phyloP scores from a whole-genome alignment of 192 early-diverging fungal species.

The Linnemannia exigua region DNA sequence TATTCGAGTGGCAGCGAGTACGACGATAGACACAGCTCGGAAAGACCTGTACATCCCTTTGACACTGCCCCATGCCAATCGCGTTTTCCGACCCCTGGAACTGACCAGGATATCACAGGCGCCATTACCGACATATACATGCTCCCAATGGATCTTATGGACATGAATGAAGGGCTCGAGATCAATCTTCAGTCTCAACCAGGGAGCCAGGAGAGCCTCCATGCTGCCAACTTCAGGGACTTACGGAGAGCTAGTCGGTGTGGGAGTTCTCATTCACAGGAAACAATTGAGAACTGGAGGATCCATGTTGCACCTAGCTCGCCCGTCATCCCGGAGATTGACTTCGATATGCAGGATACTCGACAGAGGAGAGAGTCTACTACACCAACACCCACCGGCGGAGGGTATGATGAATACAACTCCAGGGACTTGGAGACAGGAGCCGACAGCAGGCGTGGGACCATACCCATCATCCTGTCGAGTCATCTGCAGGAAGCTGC shows the following conservation, averaged over 20 bases:
- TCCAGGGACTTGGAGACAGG: not conserved
- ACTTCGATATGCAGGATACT: slow-evolving; percentile 2
- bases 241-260: slow-evolving; percentile 17
- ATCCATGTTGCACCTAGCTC: slow-evolving; percentile 43
- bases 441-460: slow-evolving; percentile 18
- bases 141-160: not conserved
- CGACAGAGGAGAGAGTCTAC: not conserved
- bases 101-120: not conserved
- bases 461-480: slow-evolving; percentile 41
- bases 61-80: not conserved
- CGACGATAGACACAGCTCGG: not conserved
- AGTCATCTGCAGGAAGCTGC: slow-evolving; percentile 20
- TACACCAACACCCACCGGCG: not conserved
- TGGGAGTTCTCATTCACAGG: slow-evolving; percentile 32
- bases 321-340: slow-evolving; percentile 20
- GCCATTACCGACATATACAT: slow-evolving; percentile 2
- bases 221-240: not conserved
- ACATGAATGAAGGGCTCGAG: not conserved
- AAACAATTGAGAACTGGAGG: slow-evolving; percentile 51
- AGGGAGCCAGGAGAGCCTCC: not conserved
- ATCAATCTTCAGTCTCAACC: not conserved
- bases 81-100: not conserved
- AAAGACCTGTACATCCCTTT: slow-evolving; percentile 36
- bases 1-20: slow-evolving; percentile 10
- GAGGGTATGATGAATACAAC: not conserved